A percentile compares a stretch with the other conserved stretches of the same genome.
phyloP scores from a whole-genome alignment of 768 basidiomycete species.

The Amanita exitialis region DNA sequence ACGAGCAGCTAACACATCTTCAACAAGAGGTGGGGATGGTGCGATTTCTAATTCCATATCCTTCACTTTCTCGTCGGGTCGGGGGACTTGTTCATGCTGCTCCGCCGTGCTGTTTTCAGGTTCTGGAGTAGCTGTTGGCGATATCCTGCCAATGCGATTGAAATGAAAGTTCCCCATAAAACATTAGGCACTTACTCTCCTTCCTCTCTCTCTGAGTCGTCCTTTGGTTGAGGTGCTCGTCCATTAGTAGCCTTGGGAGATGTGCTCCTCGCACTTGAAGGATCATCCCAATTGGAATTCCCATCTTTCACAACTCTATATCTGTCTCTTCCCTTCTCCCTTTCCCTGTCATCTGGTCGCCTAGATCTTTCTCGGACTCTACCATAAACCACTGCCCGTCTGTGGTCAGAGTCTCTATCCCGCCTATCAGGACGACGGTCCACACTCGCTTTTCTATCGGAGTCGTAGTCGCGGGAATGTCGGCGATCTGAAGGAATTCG shows the following conservation, averaged over 20 bases:
- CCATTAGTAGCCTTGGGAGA: conserved; percentile 13
- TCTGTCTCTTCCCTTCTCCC: conserved; percentile 13
- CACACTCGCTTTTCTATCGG: conserved; percentile 15
- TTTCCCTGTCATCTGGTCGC: conserved; percentile 14
- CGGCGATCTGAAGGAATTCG: conserved; percentile 20
- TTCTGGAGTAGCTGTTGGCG: conserved; percentile 29
- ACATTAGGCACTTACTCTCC: conserved; percentile 70
- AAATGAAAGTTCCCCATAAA: background rate
- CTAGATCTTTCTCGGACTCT: conserved; percentile 10
- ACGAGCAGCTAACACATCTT: conserved; percentile 57
- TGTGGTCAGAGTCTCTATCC: conserved; percentile 22
- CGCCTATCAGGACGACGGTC: conserved; percentile 25
- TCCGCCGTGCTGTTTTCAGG: conserved; percentile 2
- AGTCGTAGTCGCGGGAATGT: conserved; percentile 20
- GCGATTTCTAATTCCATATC: conserved; percentile 50
- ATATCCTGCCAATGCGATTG: conserved; percentile 39
- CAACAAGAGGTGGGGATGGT: conserved; percentile 44
- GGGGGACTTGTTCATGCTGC: conserved; percentile 12
- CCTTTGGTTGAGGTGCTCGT: conserved; percentile 14
- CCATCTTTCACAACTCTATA: conserved; percentile 19
- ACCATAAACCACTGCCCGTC: conserved; percentile 10
- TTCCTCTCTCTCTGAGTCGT: conserved; percentile 70
- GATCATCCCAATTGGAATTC: conserved; percentile 17
- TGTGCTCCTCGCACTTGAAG: conserved; percentile 15
- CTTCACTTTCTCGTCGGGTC: conserved; percentile 22